Conservation (phyloP, 805 yeast species). For the Candida oleophila region DNA sequence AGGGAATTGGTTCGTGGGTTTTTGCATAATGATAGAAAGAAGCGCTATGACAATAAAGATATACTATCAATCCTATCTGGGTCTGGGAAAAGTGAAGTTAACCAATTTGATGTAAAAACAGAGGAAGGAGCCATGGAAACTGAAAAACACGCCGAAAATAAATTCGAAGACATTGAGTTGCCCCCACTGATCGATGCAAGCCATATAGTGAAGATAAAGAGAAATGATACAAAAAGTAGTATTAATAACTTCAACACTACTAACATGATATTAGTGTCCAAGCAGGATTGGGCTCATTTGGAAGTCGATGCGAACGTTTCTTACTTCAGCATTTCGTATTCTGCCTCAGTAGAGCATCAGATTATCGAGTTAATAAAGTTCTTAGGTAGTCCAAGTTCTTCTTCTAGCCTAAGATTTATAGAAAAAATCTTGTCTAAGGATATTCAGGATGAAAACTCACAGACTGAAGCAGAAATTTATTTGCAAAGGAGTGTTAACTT, state of each 20-base stretch:
- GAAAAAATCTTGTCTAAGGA: slow-evolving; percentile 11
- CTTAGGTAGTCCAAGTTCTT: not conserved
- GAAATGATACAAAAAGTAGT: not conserved
- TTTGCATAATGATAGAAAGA: slow-evolving; percentile 3
- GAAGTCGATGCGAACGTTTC: slow-evolving; percentile 8
- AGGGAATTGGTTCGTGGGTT: slow-evolving; percentile 16
- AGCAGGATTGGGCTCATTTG: not conserved
- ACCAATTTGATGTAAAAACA: not conserved
- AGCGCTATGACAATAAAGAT: slow-evolving; percentile 10
- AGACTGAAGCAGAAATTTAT: slow-evolving; percentile 5
- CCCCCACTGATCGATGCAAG: slow-evolving; percentile 38
- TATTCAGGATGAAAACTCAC: not conserved
- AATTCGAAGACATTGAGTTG: slow-evolving; percentile 32
- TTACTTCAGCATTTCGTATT: slow-evolving; percentile 16
- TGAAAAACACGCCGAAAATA: slow-evolving; percentile 14
- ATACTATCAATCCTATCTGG: slow-evolving; percentile 10
- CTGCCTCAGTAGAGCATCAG: slow-evolving; percentile 19
- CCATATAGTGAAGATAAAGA: slow-evolving; percentile 20
- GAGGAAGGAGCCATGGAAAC: not conserved
- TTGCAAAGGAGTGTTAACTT: slow-evolving; percentile 18
- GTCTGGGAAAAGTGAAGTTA: slow-evolving; percentile 6
- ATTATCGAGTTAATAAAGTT: slow-evolving; percentile 10
- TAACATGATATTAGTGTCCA: slow-evolving; percentile 11
- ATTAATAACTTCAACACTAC: slow-evolving; percentile 11
- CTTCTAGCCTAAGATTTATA: slow-evolving; percentile 3